A percentile compares a stretch with the other conserved stretches of the same genome.
Evolutionary conservation across 371 early-diverging fungal species (phyloP).

Genomic region (Lichtheimia ramosa): DNA sequence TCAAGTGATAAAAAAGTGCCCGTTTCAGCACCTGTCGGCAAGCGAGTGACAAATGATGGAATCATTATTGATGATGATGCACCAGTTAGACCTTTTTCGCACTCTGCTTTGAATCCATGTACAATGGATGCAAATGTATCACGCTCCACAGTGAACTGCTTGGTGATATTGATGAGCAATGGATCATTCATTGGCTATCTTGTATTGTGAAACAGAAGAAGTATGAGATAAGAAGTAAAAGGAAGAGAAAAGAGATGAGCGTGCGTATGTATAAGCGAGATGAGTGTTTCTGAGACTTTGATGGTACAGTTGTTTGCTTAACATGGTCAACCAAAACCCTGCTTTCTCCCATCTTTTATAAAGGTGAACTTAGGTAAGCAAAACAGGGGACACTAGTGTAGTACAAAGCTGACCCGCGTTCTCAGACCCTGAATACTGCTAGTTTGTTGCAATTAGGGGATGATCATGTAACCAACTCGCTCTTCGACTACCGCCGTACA

Average conservation of each 20-base stretch:
- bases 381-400: background rate
- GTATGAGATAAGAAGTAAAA: background rate
- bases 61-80: conserved; percentile 56
- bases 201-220: background rate
- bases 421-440: background rate
- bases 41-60: conserved; percentile 79
- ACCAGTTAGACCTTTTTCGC: conserved; percentile 37
- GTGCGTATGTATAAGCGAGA: too few relatives aligned
- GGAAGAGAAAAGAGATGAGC: background rate
- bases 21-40: conserved; percentile 79
- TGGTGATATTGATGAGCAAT: background rate
- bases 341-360: background rate
- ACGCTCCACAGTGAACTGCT: background rate
- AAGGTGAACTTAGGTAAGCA: background rate
- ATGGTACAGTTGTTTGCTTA: too few relatives aligned
- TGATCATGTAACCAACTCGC: too few relatives aligned
- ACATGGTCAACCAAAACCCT: too few relatives aligned
- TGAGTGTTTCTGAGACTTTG: too few relatives aligned
- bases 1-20: conserved; percentile 87
- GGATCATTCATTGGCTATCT: background rate
- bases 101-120: conserved; percentile 49
- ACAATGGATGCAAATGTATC: conserved; percentile 51
- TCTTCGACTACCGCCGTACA: too few relatives aligned
- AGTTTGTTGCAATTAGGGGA: too few relatives aligned
- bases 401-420: background rate